phyloP scores from a whole-genome alignment of 2,329 filamentous ascomycete species.

The Colletotrichum horii region DNA sequence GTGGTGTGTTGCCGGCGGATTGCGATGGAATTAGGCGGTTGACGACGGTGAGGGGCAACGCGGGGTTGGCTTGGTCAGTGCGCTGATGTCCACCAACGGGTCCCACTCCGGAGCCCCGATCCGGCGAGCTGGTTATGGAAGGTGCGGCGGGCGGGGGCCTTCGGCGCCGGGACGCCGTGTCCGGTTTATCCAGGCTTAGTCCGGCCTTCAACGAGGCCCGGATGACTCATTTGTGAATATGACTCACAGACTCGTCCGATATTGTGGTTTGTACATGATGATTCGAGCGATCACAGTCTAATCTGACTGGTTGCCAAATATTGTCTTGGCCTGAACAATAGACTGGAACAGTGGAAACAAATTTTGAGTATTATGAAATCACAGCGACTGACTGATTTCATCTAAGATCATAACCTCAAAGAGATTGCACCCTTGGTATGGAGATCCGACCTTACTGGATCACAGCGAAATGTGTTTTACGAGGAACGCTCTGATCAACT shows the following conservation, averaged over 20 bases:
- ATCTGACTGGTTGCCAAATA: neutral
- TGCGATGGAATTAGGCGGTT: conserved; percentile 15
- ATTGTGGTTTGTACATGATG: neutral
- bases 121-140: neutral
- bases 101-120: neutral
- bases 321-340: neutral
- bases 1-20: neutral
- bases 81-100: neutral
- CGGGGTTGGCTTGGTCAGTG: conserved; percentile 9
- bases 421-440: neutral
- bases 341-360: neutral
- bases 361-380: neutral
- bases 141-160: neutral
- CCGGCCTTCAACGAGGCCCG: neutral
- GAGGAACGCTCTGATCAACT: neutral
- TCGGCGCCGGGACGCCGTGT: neutral
- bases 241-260: neutral
- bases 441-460: neutral
- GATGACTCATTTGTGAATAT: neutral
- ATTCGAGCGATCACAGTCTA: neutral
- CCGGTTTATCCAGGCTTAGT: neutral
- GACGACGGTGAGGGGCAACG: neutral
- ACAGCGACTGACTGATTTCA: neutral
- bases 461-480: neutral
- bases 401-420: rapidly evolving